A percentile compares a stretch with the other conserved stretches of the same genome.
phyloP scores from a whole-genome alignment of 306 rosid species.

The Hippophae gyantsensis region DNA sequence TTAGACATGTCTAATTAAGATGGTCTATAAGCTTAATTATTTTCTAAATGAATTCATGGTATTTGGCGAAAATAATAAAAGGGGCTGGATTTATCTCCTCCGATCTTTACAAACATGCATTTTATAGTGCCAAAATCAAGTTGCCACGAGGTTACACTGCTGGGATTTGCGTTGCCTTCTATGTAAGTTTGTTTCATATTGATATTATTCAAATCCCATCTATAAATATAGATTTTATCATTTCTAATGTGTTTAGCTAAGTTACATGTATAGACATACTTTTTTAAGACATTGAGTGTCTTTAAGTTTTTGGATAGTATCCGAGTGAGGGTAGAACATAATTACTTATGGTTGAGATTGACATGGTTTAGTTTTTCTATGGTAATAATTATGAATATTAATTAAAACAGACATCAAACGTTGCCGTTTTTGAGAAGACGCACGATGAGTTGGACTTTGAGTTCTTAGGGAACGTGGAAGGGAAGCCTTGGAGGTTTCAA shows the following conservation, averaged over 20 bases:
- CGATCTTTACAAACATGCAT: constrained; percentile 66
- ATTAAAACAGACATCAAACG: constrained; percentile 66
- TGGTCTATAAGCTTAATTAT: too few species aligned
- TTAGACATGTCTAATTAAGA: too few species aligned
- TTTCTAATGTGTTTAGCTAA: neutral
- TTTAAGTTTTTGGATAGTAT: too few species aligned
- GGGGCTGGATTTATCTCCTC: constrained; percentile 94
- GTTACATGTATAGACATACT: too few species aligned
- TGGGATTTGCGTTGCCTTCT: constrained; percentile 81
- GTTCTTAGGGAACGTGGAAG: constrained; percentile 67
- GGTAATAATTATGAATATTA: neutral
- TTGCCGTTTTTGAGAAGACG: constrained; percentile 64
- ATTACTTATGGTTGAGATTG: neutral
- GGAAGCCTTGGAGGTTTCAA: constrained; percentile 94
- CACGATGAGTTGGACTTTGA: constrained; percentile 96
- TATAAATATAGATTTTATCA: neutral
- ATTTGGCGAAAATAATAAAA: constrained; percentile 2
- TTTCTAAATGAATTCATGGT: too few species aligned
- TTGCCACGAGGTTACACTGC: constrained; percentile 84
- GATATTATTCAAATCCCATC: too few species aligned
- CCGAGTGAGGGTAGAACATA: too few species aligned
- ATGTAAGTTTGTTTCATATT: constrained; percentile 35
- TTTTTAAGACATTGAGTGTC: too few species aligned
- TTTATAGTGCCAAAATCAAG: constrained; percentile 85
- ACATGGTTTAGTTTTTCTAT: neutral